phyloP scores from a whole-genome alignment of 2,329 filamentous ascomycete genomes.

The Hirsutella rhossiliensis region DNA sequence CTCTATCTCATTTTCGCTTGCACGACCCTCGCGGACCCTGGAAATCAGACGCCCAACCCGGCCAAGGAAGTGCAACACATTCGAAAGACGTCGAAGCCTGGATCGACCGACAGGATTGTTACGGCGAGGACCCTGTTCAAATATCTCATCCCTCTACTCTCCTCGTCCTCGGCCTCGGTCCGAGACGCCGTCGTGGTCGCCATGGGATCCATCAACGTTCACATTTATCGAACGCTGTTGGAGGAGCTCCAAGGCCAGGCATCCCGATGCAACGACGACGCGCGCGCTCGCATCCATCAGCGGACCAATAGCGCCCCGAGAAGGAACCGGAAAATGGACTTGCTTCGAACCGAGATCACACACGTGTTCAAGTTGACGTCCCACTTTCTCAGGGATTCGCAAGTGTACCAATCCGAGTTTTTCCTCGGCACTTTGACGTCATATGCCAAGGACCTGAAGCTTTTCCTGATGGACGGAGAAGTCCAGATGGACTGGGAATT shows the following conservation, averaged over 20 bases:
- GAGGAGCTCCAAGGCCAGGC: slow-evolving; percentile 85
- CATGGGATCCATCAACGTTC: slow-evolving; percentile 88
- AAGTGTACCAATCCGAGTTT: slow-evolving; percentile 79
- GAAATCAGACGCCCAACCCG: slow-evolving; percentile 32
- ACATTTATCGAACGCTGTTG: slow-evolving; percentile 81
- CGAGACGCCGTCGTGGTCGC: slow-evolving; percentile 84
- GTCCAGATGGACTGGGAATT: slow-evolving; percentile 94
- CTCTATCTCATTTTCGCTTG: slow-evolving; percentile 95
- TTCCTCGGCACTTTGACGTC: slow-evolving; percentile 78
- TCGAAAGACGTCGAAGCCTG: slow-evolving; percentile 64
- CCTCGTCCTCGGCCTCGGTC: slow-evolving; percentile 67
- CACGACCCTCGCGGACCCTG: slow-evolving; percentile 80
- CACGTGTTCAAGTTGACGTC: slow-evolving; percentile 93
- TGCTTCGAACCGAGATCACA: slow-evolving; percentile 85
- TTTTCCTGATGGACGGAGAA: slow-evolving; percentile 90
- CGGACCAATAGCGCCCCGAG: slow-evolving; percentile 73
- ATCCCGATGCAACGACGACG: slow-evolving; percentile 76
- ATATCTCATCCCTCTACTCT: slow-evolving; percentile 78
- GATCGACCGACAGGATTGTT: slow-evolving; percentile 63
- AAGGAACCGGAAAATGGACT: slow-evolving; percentile 72
- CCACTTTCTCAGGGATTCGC: slow-evolving; percentile 68
- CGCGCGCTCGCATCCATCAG: slow-evolving; percentile 75
- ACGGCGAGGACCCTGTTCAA: slow-evolving; percentile 85
- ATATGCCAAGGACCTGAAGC: slow-evolving; percentile 83
- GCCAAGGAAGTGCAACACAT: slow-evolving; percentile 57